Percentiles rank a stretch among this genome's conserved stretches.
Conservation (phyloP, 805 yeast genomes). For the Lachancea fermentati region DNA sequence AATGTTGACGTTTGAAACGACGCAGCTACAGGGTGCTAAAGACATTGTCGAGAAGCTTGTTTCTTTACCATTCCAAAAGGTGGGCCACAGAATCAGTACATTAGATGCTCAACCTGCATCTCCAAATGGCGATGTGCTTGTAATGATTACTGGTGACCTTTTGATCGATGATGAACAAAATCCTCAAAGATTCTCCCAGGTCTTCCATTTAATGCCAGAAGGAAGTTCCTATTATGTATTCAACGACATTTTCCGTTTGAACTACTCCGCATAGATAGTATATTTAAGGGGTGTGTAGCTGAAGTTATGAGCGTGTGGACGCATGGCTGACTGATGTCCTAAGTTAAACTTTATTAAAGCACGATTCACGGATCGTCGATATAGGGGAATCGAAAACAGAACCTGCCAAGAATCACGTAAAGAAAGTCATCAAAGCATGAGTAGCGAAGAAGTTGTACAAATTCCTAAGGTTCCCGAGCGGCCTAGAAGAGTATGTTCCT, state of each 20-base stretch:
- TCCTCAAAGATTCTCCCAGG: conserved; percentile 95
- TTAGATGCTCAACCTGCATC: conserved; percentile 98
- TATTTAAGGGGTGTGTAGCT: background rate
- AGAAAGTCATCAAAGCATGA: background rate
- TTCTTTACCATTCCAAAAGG: conserved; percentile 86
- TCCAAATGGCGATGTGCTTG: conserved; percentile 86
- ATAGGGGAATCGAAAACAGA: background rate
- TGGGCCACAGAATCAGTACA: conserved; percentile 88
- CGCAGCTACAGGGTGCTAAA: conserved; percentile 92
- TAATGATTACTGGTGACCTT: conserved; percentile 96
- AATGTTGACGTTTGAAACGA: conserved; percentile 93
- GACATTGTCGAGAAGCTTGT: conserved; percentile 87
- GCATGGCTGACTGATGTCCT: background rate
- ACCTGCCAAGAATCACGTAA: background rate
- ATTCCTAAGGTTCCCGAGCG: conserved; percentile 31
- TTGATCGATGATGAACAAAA: conserved; percentile 88
- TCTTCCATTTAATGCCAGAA: conserved; percentile 94
- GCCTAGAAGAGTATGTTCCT: conserved; percentile 15
- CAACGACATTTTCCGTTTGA: conserved; percentile 95
- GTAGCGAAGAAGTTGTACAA: background rate
- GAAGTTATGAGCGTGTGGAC: background rate
- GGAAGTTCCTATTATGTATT: conserved; percentile 86
- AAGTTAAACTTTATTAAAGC: background rate
- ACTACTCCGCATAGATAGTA: conserved; percentile 52
- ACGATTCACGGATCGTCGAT: background rate